A percentile compares a stretch with the other conserved stretches of the same genome.
Evolutionary conservation across 2,329 filamentous ascomycete genomes (phyloP).

Genomic region (Colletotrichum costaricense): DNA sequence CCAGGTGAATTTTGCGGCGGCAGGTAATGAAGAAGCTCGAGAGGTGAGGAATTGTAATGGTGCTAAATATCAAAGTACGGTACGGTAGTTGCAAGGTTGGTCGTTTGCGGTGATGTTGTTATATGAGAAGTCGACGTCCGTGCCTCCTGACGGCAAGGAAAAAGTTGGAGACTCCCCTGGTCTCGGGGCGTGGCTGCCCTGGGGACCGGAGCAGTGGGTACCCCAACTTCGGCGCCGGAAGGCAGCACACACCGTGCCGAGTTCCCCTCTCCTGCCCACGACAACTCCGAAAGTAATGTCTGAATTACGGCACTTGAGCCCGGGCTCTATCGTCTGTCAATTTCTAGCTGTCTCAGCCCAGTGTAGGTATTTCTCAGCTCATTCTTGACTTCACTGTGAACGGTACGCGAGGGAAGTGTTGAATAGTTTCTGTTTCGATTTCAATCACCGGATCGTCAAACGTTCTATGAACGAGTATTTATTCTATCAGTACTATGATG

Average conservation of each 20-base stretch:
- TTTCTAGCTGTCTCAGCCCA: not conserved
- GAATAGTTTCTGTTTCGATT: not conserved
- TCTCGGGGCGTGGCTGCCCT: slow-evolving; percentile 13
- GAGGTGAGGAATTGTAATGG: not conserved
- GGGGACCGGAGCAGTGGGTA: slow-evolving; percentile 25
- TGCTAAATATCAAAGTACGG: not conserved
- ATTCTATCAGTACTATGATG: slow-evolving; percentile 7
- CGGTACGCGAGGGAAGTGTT: not conserved
- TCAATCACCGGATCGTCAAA: not conserved
- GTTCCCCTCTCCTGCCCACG: slow-evolving; percentile 14
- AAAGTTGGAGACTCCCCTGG: slow-evolving; percentile 1
- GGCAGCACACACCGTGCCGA: slow-evolving; percentile 9
- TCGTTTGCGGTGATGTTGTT: not conserved
- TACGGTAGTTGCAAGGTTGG: not conserved
- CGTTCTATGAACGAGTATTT: not conserved
- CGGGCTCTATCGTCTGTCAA: not conserved
- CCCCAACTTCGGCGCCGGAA: slow-evolving; percentile 29
- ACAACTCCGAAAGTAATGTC: not conserved
- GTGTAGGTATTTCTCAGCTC: not conserved
- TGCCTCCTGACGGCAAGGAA: not conserved
- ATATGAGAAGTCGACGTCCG: not conserved
- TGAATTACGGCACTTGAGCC: not conserved
- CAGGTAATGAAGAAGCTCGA: not conserved
- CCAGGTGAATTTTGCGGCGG: not conserved
- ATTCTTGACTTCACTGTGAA: not conserved